A percentile compares a stretch with the other conserved stretches of the same genome.
Conservation (phyloP, 164 flowering plant species). For the Nymphaea thermarum region DNA sequence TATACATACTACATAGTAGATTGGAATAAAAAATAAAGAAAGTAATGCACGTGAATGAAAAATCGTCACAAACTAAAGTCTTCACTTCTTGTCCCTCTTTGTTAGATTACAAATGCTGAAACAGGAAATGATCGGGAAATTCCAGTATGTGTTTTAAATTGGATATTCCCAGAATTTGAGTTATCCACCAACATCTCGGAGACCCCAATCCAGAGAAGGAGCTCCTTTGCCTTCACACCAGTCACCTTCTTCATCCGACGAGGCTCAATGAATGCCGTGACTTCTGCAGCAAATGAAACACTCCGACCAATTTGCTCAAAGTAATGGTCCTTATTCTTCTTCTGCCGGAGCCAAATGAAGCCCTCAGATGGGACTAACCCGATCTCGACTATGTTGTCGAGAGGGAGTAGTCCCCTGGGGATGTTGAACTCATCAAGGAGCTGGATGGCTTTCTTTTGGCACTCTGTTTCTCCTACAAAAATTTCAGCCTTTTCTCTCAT, state of each 20-base stretch:
- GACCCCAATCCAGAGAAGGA: slow-evolving; percentile 1
- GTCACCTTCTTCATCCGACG: slow-evolving; percentile 21
- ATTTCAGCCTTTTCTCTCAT: neutral
- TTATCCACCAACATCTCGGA: slow-evolving; percentile 5
- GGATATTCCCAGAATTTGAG: neutral
- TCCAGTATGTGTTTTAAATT: neutral
- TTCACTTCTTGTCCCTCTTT: too few species aligned
- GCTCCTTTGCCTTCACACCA: slow-evolving; percentile 12
- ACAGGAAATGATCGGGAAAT: neutral
- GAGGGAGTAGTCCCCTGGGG: slow-evolving; percentile 24
- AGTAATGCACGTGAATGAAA: too few species aligned
- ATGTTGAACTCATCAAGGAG: slow-evolving; percentile 19
- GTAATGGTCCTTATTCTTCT: slow-evolving; percentile 4
- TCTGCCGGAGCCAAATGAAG: slow-evolving; percentile 25
- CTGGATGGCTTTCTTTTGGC: neutral
- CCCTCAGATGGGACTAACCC: slow-evolving; percentile 22
- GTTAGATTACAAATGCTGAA: neutral
- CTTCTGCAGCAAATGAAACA: slow-evolving; percentile 12
- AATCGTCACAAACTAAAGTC: too few species aligned
- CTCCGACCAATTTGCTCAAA: slow-evolving; percentile 10
- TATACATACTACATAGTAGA: too few species aligned
- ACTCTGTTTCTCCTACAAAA: neutral
- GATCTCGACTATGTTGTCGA: slow-evolving; percentile 16
- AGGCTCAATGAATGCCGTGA: slow-evolving; percentile 21
- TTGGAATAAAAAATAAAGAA: too few species aligned